Evolutionary conservation across 129 eudicot genomes (phyloP).

Genomic region (Pittosporum tobira): DNA sequence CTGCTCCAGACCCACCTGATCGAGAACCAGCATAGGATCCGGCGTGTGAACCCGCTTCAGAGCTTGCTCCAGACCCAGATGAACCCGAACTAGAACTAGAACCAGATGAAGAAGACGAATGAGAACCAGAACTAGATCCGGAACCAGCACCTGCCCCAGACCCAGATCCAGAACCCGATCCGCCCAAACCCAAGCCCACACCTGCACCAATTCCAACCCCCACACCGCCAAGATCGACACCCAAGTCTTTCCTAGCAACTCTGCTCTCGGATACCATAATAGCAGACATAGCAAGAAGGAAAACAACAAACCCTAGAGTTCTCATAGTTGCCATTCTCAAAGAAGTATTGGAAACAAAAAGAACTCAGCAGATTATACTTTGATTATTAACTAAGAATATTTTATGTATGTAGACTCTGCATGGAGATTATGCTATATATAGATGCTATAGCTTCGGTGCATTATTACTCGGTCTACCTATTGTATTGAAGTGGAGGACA

Average conservation of each 20-base stretch:
- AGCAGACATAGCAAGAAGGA: slow-evolving; percentile 30
- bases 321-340: slow-evolving; percentile 21
- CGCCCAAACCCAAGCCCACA: slow-evolving; percentile 54
- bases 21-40: slow-evolving; percentile 11
- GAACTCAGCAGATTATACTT: neutral
- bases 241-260: slow-evolving; percentile 52
- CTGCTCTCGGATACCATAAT: slow-evolving; percentile 24
- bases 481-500: too few species aligned
- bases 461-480: too few species aligned
- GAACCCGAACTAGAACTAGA: slow-evolving; percentile 43
- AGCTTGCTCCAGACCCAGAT: slow-evolving; percentile 36
- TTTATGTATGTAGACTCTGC: neutral
- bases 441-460: neutral
- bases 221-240: slow-evolving; percentile 43
- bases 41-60: slow-evolving; percentile 46
- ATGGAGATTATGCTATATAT: slow-evolving; percentile 9
- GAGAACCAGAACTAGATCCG: slow-evolving; percentile 38
- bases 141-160: slow-evolving; percentile 56
- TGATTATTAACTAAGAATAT: neutral
- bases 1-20: slow-evolving; percentile 20
- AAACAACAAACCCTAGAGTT: slow-evolving; percentile 14
- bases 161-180: slow-evolving; percentile 43
- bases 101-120: slow-evolving; percentile 34
- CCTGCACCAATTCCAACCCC: slow-evolving; percentile 54
- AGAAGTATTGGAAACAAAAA: neutral